Base-by-base conservation (phyloP, 345 rosid genomes). In the Citrus medica region DNA sequence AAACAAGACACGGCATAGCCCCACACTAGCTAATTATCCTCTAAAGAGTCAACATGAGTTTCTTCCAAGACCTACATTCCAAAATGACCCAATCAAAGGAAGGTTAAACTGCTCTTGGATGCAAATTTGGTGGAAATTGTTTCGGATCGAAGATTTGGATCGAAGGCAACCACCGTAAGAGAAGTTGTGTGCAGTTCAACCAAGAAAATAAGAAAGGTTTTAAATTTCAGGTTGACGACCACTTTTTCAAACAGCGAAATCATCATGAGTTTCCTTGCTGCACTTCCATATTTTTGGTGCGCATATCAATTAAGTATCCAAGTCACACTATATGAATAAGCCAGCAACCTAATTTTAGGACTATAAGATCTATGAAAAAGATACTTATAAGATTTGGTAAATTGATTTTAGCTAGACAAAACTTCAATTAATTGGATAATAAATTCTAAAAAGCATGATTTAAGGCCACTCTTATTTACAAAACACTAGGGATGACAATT, bases 81-180 rank as follows among this genome's bases (percentile, higher is more conserved):
- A 46, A 82, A 53, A 46, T 14, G 56, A 53, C 56, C 77, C 76
- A 32, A 46, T 46, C 78, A 62, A 67, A 55, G 32, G 67, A 81
- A 77, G 75, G 80, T 83, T 76, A 71, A 87, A 80, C 85, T 80
- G 83, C 86, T 81, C 86, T 67, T 56, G 62, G 32, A 32, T 24
- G 69, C 38, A 78, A 71, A 68, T 71, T 65, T 53, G 73, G 80
- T 61, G 46, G 21, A 16, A 27, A 9, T 7, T 21, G 21, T 51
- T 13, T 58, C 61, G 25, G 14, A 66, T 42, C 5, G 3, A 19
- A 53, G 63, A 25, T 56, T 21, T 61, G 21, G 71, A 69, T 27
- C 32, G 9, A 19, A 53, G 22, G 62, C 60, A 65, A 65, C 7
- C 4, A 72, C 51, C 17, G 59, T 51, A 17, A 40, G 67, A 16